Conservation (phyloP, 1,284 basidiomycete genomes). For the Boletus sp. region DNA sequence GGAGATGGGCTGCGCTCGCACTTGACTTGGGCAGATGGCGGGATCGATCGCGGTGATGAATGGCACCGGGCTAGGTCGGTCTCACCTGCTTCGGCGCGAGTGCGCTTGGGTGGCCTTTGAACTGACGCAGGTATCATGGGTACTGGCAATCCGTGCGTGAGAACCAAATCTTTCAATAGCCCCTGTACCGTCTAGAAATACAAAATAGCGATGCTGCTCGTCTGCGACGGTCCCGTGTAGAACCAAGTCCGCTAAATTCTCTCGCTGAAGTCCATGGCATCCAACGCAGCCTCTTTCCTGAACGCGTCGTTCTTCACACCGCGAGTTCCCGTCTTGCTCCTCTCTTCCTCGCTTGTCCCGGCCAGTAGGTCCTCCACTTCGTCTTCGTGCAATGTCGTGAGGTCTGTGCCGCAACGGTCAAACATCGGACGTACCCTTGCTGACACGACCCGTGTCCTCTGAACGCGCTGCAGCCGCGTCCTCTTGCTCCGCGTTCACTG, state of each 20-base stretch:
- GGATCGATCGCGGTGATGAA: background rate
- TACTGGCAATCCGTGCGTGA: slow-evolving; percentile 3
- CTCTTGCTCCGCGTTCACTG: slow-evolving; percentile 2
- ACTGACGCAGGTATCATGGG: slow-evolving; percentile 1
- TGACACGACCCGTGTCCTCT: background rate
- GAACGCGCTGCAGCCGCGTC: background rate
- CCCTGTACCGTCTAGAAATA: background rate
- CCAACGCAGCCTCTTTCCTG: background rate
- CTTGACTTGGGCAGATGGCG: slow-evolving; percentile 13
- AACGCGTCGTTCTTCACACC: background rate
- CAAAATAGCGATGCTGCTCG: too few species aligned
- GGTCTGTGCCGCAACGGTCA: background rate
- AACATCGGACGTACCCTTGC: background rate
- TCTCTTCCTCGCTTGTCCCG: background rate
- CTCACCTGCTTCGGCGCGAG: background rate
- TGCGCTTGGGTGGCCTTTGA: slow-evolving; percentile 18
- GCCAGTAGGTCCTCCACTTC: slow-evolving; percentile 1
- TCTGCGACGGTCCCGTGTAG: too few species aligned
- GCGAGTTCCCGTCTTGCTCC: slow-evolving; percentile 3
- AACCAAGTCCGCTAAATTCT: background rate
- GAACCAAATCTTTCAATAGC: slow-evolving; percentile 5
- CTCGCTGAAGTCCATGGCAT: background rate
- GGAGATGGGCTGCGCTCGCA: slow-evolving; percentile 23
- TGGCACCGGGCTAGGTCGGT: background rate
- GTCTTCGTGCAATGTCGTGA: background rate